Percentiles rank a stretch among this genome's conserved stretches.
phyloP scores from a whole-genome alignment of 2,329 filamentous ascomycete species.

The Elsinoe batatas region DNA sequence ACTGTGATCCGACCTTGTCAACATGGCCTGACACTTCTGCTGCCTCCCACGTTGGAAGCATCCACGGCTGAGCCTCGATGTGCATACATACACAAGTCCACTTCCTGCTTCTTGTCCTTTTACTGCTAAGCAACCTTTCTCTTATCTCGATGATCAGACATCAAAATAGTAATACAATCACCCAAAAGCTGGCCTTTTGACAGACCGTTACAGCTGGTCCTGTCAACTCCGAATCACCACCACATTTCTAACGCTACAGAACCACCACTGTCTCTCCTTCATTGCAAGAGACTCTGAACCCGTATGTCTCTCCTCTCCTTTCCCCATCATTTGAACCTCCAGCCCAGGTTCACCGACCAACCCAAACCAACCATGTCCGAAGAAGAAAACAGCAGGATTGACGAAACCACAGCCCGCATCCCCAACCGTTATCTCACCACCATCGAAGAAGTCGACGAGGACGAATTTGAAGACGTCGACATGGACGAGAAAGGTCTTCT shows the following conservation, averaged over 20 bases:
- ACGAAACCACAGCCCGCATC: not conserved
- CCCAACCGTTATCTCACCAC: constrained; percentile 1
- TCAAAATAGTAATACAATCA: too few relatives aligned
- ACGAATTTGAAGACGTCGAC: constrained; percentile 5
- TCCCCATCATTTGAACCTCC: not conserved
- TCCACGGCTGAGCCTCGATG: not conserved
- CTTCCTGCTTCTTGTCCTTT: constrained; percentile 5
- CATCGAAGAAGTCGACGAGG: constrained; percentile 9
- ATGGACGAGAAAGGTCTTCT: constrained; percentile 11
- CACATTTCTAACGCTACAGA: not conserved
- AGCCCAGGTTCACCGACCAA: not conserved
- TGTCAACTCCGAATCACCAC: not conserved
- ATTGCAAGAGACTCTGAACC: not conserved
- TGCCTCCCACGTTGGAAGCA: not conserved
- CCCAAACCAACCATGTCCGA: not conserved
- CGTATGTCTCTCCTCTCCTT: constrained; percentile 10
- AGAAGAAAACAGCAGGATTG: not conserved
- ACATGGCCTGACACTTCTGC: not conserved
- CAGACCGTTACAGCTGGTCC: not conserved
- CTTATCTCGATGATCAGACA: too few relatives aligned
- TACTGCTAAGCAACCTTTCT: not conserved
- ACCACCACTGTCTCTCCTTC: not conserved
- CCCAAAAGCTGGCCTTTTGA: constrained; percentile 9
- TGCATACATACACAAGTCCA: not conserved
- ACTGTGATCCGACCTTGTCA: not conserved